These are phyloP conservation scores for Nematodospora valgi DNA, from an alignment of 805 yeast species.

Conservation along the genomic window DNA sequence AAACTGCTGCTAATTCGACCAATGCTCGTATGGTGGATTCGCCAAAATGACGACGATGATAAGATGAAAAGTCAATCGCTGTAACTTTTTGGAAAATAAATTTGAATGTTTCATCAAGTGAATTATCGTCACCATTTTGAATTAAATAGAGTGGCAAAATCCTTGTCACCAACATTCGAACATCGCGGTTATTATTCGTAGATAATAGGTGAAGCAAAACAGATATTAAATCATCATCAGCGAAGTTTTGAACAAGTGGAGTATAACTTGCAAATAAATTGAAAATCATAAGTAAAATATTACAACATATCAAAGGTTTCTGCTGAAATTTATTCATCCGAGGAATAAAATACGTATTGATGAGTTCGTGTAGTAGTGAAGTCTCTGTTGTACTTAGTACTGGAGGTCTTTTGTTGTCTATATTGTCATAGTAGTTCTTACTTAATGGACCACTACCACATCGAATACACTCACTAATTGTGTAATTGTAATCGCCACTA, in stretches of 20 bases:
- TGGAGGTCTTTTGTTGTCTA: slow-evolving; percentile 20
- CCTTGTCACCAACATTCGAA: slow-evolving; percentile 51
- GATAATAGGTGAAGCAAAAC: slow-evolving; percentile 40
- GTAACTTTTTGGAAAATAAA: slow-evolving; percentile 42
- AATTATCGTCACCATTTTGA: slow-evolving; percentile 17
- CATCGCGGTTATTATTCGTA: slow-evolving; percentile 47
- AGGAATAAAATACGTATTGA: slow-evolving; percentile 16
- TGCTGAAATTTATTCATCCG: slow-evolving; percentile 6
- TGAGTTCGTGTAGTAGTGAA: slow-evolving; percentile 20
- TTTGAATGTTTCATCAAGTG: slow-evolving; percentile 34
- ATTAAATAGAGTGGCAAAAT: slow-evolving; percentile 53
- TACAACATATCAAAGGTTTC: slow-evolving; percentile 32
- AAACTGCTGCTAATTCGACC: slow-evolving; percentile 60
- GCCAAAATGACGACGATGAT: slow-evolving; percentile 38
- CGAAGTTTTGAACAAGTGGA: slow-evolving; percentile 34
- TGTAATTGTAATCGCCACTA: slow-evolving; percentile 31
- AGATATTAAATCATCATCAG: slow-evolving; percentile 28
- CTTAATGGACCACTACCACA: slow-evolving; percentile 31
- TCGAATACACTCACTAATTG: slow-evolving; percentile 27
- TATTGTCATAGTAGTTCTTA: slow-evolving; percentile 22
- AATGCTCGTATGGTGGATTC: slow-evolving; percentile 61
- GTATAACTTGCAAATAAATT: slow-evolving; percentile 54
- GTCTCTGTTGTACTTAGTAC: slow-evolving; percentile 22
- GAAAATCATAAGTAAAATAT: slow-evolving; percentile 46
- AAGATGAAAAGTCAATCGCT: slow-evolving; percentile 31